Evolutionary conservation across 148 eudicot genomes (phyloP).

Genomic region (Nyssa sinensis): DNA sequence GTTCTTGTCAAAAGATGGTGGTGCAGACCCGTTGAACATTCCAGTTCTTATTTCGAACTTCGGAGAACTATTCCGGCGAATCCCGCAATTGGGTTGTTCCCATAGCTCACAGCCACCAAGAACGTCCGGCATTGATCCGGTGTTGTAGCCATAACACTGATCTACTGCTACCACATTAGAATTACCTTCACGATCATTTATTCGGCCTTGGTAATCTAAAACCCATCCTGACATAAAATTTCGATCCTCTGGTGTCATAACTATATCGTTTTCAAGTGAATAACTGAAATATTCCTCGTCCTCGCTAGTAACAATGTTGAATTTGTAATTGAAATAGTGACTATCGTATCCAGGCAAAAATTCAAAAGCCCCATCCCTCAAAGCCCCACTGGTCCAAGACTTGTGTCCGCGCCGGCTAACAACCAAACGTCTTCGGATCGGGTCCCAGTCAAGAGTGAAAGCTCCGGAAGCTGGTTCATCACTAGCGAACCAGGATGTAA

Average conservation of each 20-base stretch:
- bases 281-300: conserved; percentile 1
- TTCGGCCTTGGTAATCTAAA: not conserved
- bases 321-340: not conserved
- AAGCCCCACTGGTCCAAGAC: conserved; percentile 1
- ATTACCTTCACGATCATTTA: too few relatives aligned
- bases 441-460: conserved; percentile 8
- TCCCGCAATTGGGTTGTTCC: too few relatives aligned
- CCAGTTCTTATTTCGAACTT: too few relatives aligned
- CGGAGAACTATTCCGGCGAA: too few relatives aligned
- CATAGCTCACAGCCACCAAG: too few relatives aligned
- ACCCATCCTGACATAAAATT: not conserved
- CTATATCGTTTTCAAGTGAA: too few relatives aligned
- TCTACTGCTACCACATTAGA: too few relatives aligned
- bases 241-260: not conserved
- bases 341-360: not conserved
- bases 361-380: not conserved
- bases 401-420: not conserved
- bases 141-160: too few relatives aligned
- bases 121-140: too few relatives aligned
- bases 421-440: not conserved
- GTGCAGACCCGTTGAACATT: too few relatives aligned
- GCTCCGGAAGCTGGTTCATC: not conserved
- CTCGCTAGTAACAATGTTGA: not conserved
- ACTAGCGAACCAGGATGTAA: not conserved
- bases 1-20: not conserved